Percentiles rank a stretch among this genome's conserved stretches.
Evolutionary conservation across 768 basidiomycete genomes (phyloP).

Genomic region (Tulasnella sp.): DNA sequence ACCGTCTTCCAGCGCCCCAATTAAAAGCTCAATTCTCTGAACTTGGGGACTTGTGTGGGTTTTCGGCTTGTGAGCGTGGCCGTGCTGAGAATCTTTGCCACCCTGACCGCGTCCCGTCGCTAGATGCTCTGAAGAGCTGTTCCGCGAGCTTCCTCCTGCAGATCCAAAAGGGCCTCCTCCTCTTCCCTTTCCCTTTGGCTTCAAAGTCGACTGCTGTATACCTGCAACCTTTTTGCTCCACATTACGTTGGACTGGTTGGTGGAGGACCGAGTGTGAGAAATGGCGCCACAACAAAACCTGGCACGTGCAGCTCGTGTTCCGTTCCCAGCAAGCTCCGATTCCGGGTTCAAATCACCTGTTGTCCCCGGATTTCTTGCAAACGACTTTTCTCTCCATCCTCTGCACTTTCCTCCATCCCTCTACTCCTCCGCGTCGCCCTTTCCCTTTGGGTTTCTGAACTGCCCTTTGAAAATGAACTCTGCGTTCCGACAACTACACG

Average conservation of each 20-base stretch:
- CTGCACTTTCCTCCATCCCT: background rate
- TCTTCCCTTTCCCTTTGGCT: background rate
- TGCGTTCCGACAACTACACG: background rate
- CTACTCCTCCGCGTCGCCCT: background rate
- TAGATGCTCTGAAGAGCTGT: background rate
- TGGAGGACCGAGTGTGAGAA: background rate
- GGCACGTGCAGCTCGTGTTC: conserved; percentile 4
- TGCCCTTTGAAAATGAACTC: background rate
- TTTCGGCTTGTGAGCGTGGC: background rate
- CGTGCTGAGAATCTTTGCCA: background rate
- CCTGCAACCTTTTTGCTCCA: conserved; percentile 15
- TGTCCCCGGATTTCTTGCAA: background rate
- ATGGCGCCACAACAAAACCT: background rate
- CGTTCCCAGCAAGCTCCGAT: conserved; percentile 14
- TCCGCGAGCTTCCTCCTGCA: background rate
- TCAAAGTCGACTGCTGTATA: too few species aligned
- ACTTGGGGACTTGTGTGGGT: background rate
- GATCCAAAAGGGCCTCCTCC: background rate
- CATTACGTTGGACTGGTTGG: background rate
- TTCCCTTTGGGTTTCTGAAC: background rate
- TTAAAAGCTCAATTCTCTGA: conserved; percentile 7
- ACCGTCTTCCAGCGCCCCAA: conserved; percentile 16
- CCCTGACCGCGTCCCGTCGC: background rate
- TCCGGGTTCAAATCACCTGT: background rate
- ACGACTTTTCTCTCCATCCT: background rate